A percentile compares a stretch with the other conserved stretches of the same genome.
Evolutionary conservation across 805 yeast species (phyloP).

Genomic region (Maudiozyma bulderi): DNA sequence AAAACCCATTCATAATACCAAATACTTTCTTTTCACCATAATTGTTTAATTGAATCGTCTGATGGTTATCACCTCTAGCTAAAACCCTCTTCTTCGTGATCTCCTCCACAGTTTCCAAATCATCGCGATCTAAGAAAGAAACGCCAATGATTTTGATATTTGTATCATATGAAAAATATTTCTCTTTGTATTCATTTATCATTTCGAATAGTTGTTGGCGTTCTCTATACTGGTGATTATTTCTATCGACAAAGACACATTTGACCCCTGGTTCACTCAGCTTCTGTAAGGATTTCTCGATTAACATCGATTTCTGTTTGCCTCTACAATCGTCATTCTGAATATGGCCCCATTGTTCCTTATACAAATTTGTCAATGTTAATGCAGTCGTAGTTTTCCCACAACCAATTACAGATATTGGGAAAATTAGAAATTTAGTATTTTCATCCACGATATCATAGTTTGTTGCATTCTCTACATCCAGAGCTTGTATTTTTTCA

Average conservation of each 20-base stretch:
- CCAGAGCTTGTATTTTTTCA: conserved; percentile 31
- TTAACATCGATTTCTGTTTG: conserved; percentile 40
- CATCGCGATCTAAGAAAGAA: conserved; percentile 42
- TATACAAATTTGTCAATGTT: conserved; percentile 46
- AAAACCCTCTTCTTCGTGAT: conserved; percentile 52
- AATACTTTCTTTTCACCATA: conserved; percentile 42
- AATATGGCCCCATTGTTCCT: conserved; percentile 53
- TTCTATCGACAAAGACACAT: conserved; percentile 70
- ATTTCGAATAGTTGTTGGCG: conserved; percentile 55
- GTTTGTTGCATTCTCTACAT: conserved; percentile 32
- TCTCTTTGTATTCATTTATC: conserved; percentile 35
- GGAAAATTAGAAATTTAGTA: conserved; percentile 56
- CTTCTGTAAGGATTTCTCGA: conserved; percentile 36
- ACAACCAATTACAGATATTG: conserved; percentile 87
- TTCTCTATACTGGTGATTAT: conserved; percentile 67
- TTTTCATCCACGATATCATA: conserved; percentile 28
- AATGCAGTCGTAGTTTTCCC: conserved; percentile 83
- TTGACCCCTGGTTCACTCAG: conserved; percentile 28
- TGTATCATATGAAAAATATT: conserved; percentile 34
- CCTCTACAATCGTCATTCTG: conserved; percentile 71
- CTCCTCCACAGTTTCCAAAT: conserved; percentile 34
- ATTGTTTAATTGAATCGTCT: conserved; percentile 50
- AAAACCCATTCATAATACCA: conserved; percentile 65
- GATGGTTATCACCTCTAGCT: conserved; percentile 80
- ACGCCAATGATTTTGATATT: conserved; percentile 55